phyloP scores from a whole-genome alignment of 2,329 filamentous ascomycete species.

The Fusarium longipes region DNA sequence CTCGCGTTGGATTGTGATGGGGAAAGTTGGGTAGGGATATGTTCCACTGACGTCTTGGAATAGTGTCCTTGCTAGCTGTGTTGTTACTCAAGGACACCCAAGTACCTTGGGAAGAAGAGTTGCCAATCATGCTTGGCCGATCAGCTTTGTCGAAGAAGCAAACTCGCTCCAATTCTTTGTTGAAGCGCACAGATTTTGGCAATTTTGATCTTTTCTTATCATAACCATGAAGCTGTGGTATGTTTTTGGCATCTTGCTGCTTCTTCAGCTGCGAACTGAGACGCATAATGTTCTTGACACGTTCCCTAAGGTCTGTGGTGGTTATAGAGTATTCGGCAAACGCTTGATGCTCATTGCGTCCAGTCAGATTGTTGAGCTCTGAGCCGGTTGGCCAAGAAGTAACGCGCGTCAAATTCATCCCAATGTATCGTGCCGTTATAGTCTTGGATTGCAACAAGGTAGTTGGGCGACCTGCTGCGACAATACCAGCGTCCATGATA shows the following conservation, averaged over 20 bases:
- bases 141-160: not conserved
- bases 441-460: not conserved
- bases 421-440: not conserved
- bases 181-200: not conserved
- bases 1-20: no score
- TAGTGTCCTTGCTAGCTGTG: not conserved
- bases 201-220: not conserved
- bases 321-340: not conserved
- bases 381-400: not conserved
- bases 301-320: not conserved
- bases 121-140: not conserved
- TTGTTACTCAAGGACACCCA: not conserved
- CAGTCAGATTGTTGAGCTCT: not conserved
- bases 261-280: no score
- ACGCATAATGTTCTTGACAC: not conserved
- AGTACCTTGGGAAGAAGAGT: not conserved
- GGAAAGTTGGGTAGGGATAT: no score
- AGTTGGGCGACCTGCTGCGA: not conserved
- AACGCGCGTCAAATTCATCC: not conserved
- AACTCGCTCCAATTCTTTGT: not conserved
- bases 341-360: not conserved
- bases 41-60: not conserved
- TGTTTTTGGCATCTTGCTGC: no score
- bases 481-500: not conserved
- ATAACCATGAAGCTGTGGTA: not conserved